A percentile compares a stretch with the other conserved stretches of the same genome.
Evolutionary conservation across 768 basidiomycete genomes (phyloP).

Genomic region (Stropharia rugosoannulata): DNA sequence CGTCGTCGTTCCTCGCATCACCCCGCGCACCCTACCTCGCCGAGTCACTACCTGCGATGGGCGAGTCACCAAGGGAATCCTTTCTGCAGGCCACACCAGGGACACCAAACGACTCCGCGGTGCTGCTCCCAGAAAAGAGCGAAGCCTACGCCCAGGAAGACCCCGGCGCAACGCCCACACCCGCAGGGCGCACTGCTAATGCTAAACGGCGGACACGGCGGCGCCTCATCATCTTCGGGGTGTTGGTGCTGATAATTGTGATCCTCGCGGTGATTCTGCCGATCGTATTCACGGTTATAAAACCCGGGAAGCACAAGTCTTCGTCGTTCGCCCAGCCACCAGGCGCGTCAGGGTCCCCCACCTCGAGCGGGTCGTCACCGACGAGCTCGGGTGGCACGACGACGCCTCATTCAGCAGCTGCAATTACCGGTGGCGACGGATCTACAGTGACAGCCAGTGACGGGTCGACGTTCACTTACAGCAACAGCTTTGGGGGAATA

Average conservation of each 20-base stretch:
- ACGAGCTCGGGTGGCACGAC: conserved; percentile 7
- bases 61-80: conserved; percentile 19
- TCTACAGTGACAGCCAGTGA: conserved; percentile 61
- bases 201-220: conserved; percentile 17
- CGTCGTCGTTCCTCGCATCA: conserved; percentile 9
- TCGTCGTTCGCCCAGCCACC: conserved; percentile 1
- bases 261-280: conserved; percentile 30
- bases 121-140: conserved; percentile 12
- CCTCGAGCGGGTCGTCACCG: background rate
- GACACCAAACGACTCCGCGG: conserved; percentile 17
- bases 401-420: conserved; percentile 9
- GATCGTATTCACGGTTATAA: conserved; percentile 32
- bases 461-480: conserved; percentile 74
- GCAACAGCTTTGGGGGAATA: conserved; percentile 73
- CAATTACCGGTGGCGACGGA: conserved; percentile 64
- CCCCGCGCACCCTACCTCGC: conserved; percentile 18
- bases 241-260: conserved; percentile 21
- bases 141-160: conserved; percentile 14
- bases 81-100: conserved; percentile 13
- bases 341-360: background rate
- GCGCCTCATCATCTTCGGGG: conserved; percentile 12
- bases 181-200: background rate
- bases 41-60: conserved; percentile 3
- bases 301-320: conserved; percentile 17
- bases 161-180: background rate